phyloP scores from a whole-genome alignment of 2,329 filamentous ascomycete species.

The Emericellopsis atlantica region DNA sequence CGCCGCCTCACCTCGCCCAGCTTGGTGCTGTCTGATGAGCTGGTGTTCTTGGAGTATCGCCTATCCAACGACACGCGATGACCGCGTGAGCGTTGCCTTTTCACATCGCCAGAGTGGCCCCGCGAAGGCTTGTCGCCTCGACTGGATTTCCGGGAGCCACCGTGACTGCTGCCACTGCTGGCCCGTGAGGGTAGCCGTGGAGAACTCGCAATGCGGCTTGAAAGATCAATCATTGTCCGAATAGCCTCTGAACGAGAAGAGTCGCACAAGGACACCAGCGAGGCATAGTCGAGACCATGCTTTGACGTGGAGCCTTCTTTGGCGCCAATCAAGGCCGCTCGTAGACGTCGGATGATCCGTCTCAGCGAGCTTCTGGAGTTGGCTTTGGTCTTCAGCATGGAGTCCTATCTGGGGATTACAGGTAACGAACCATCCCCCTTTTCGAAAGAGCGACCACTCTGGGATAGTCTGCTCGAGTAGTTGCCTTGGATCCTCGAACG shows the following conservation, averaged over 20 bases:
- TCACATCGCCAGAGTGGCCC: too few species aligned
- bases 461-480: slow-evolving; percentile 27
- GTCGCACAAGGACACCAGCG: slow-evolving; percentile 32
- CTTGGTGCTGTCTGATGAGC: slow-evolving; percentile 30
- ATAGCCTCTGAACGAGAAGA: slow-evolving; percentile 34
- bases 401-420: background rate
- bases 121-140: too few species aligned
- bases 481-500: slow-evolving; percentile 25
- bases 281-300: slow-evolving; percentile 27
- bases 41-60: slow-evolving; percentile 16
- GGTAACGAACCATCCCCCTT: slow-evolving; percentile 32
- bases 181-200: background rate
- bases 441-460: slow-evolving; percentile 26
- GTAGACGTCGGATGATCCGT: slow-evolving; percentile 28
- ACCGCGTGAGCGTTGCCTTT: too few species aligned
- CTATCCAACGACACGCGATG: too few species aligned
- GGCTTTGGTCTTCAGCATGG: slow-evolving; percentile 13
- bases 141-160: background rate
- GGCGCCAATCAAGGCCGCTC: slow-evolving; percentile 9
- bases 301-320: slow-evolving; percentile 19
- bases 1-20: slow-evolving; percentile 25
- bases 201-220: slow-evolving; percentile 13
- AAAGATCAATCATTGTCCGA: slow-evolving; percentile 33
- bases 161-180: slow-evolving; percentile 6
- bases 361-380: slow-evolving; percentile 24